Conservation (phyloP, 352 stramenopile species). For the Blastocystis sp. region DNA sequence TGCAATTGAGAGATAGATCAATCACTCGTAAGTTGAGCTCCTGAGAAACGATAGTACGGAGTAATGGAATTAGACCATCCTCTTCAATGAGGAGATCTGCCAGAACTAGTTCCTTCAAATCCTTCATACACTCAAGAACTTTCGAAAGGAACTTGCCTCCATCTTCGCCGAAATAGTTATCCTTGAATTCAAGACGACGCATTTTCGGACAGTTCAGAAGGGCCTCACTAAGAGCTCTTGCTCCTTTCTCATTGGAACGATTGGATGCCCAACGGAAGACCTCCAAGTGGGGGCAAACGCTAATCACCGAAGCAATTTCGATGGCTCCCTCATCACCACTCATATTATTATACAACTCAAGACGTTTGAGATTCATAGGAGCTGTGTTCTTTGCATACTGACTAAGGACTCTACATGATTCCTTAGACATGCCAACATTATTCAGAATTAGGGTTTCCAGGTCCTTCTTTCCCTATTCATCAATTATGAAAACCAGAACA, state of each 20-base stretch:
- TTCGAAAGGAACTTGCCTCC: constrained; percentile 8
- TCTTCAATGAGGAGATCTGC: constrained; percentile 6
- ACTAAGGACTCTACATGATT: constrained; percentile 17
- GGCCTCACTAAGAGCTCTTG: constrained; percentile 3
- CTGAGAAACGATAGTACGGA: background rate
- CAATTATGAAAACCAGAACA: background rate
- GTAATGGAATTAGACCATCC: background rate
- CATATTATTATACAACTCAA: constrained; percentile 60
- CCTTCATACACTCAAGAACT: background rate
- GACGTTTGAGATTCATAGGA: constrained; percentile 41
- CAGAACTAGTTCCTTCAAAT: constrained; percentile 36
- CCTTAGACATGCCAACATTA: constrained; percentile 44
- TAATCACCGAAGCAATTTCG: background rate
- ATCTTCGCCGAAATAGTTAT: constrained; percentile 55
- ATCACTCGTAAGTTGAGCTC: background rate
- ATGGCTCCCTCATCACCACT: constrained; percentile 48
- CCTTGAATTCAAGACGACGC: constrained; percentile 26
- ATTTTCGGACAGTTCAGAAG: background rate
- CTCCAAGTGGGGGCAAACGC: background rate
- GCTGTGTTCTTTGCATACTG: background rate
- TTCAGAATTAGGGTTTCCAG: constrained; percentile 37
- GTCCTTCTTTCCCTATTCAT: constrained; percentile 39
- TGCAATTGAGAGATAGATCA: background rate
- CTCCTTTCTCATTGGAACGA: constrained; percentile 8
- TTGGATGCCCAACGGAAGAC: constrained; percentile 28